Conservation (phyloP, 768 basidiomycete genomes). For the Auricularia sp. region DNA sequence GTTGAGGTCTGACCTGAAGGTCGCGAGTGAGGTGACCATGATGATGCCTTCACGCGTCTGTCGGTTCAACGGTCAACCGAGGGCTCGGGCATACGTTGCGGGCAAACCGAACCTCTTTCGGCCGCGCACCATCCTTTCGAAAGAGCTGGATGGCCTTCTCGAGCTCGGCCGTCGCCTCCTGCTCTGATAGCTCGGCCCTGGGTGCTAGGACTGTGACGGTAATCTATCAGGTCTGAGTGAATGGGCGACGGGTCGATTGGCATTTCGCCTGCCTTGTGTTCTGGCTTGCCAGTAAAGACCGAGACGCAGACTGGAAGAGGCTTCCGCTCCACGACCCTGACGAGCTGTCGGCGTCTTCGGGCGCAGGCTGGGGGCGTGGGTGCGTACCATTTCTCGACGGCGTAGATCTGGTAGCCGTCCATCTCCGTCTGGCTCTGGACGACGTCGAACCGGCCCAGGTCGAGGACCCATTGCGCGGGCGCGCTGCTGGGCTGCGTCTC, state of each 20-base stretch:
- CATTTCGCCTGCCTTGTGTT: conserved; percentile 41
- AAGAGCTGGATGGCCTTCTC: conserved; percentile 50
- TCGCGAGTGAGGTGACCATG: conserved; percentile 76
- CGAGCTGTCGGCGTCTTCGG: conserved; percentile 9
- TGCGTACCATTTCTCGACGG: conserved; percentile 70
- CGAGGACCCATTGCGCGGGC: conserved; percentile 31
- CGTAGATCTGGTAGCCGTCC: conserved; percentile 69
- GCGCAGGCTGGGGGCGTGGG: neutral
- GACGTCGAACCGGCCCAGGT: conserved; percentile 39
- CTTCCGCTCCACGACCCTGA: conserved; percentile 59
- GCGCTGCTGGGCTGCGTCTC: conserved; percentile 7
- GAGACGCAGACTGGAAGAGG: conserved; percentile 50
- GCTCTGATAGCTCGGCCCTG: conserved; percentile 27
- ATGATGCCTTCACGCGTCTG: conserved; percentile 59
- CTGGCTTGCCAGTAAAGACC: conserved; percentile 68
- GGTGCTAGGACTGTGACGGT: conserved; percentile 48
- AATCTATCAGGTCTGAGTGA: conserved; percentile 32
- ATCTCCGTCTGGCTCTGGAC: conserved; percentile 40
- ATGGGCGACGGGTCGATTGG: conserved; percentile 4
- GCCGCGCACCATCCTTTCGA: conserved; percentile 63
- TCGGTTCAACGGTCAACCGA: neutral
- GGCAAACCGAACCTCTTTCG: conserved; percentile 41
- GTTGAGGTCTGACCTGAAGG: conserved; percentile 81
- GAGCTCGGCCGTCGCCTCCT: conserved; percentile 47
- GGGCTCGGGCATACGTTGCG: conserved; percentile 6